Evolutionary conservation across 371 early-diverging fungal species (phyloP).

Genomic region (Saksenaea oblongispora): DNA sequence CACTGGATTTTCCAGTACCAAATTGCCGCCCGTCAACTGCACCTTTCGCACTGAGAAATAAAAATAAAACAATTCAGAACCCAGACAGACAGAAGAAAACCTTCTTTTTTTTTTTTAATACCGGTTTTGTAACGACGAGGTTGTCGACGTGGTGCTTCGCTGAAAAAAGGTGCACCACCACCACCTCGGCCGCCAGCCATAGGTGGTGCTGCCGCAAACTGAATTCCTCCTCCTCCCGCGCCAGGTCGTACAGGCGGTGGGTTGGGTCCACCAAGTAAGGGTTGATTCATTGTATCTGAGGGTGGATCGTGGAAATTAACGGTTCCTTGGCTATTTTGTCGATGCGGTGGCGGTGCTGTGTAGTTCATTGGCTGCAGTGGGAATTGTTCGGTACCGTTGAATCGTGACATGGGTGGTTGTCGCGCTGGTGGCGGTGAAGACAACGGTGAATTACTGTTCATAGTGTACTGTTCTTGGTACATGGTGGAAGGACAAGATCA

Average conservation of each 20-base stretch:
- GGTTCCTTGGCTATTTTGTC: background rate
- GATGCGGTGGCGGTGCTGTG: constrained; percentile 2
- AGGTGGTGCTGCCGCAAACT: background rate
- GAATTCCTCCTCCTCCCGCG: background rate
- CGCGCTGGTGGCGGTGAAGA: background rate
- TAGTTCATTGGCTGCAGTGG: background rate
- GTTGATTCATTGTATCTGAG: background rate
- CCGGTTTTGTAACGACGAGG: constrained; percentile 53
- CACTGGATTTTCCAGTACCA: constrained; percentile 66
- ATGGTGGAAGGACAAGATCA: background rate
- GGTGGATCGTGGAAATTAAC: background rate
- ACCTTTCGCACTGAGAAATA: constrained; percentile 26
- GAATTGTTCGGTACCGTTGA: background rate
- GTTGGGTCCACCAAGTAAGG: background rate
- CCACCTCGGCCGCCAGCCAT: background rate
- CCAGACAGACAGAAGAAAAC: background rate
- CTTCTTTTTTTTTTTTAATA: constrained; percentile 25
- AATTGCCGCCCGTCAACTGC: constrained; percentile 60
- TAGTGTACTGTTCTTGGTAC: background rate
- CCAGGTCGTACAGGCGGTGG: background rate
- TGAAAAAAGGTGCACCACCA: constrained; percentile 22
- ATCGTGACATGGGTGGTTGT: background rate
- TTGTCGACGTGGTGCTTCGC: constrained; percentile 38
- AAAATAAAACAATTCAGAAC: background rate
- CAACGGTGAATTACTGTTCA: background rate